phyloP scores from a whole-genome alignment of 2,329 filamentous ascomycete species.

The Diplocarpon mali region DNA sequence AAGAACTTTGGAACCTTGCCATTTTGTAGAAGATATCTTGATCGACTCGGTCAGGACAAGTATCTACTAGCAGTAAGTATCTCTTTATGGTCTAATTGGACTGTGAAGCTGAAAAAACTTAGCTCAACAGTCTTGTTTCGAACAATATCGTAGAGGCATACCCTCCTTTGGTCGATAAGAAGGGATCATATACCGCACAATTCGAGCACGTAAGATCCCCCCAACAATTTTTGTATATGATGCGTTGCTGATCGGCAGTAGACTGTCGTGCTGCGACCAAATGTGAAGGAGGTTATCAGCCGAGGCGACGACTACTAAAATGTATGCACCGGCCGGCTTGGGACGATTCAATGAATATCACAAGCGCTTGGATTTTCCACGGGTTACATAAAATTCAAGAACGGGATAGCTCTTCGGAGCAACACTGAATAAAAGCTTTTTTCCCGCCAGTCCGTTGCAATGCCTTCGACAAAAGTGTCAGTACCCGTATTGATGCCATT shows the following conservation, averaged over 20 bases:
- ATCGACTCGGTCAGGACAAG: slow-evolving; percentile 88
- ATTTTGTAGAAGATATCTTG: slow-evolving; percentile 82
- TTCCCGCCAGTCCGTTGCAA: neutral
- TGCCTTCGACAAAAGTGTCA: too few species aligned
- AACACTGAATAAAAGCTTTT: neutral
- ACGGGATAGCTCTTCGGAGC: neutral
- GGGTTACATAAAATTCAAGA: neutral
- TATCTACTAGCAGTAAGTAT: slow-evolving; percentile 73
- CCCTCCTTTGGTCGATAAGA: slow-evolving; percentile 79
- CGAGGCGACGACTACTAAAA: slow-evolving; percentile 69
- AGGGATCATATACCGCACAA: slow-evolving; percentile 90
- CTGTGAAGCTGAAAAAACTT: slow-evolving; percentile 22
- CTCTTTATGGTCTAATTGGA: neutral
- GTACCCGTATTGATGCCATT: too few species aligned
- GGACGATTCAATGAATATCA: neutral
- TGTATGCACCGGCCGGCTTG: neutral
- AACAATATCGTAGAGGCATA: slow-evolving; percentile 83
- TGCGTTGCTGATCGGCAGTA: slow-evolving; percentile 27
- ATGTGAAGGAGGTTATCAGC: slow-evolving; percentile 78
- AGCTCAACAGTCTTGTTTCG: slow-evolving; percentile 79
- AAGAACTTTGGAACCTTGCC: slow-evolving; percentile 94
- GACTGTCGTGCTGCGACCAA: slow-evolving; percentile 69
- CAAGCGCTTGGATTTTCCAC: neutral
- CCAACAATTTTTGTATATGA: neutral
- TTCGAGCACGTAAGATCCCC: slow-evolving; percentile 65